phyloP scores from a whole-genome alignment of 1,284 basidiomycete species.

The Naganishia cerealis region DNA sequence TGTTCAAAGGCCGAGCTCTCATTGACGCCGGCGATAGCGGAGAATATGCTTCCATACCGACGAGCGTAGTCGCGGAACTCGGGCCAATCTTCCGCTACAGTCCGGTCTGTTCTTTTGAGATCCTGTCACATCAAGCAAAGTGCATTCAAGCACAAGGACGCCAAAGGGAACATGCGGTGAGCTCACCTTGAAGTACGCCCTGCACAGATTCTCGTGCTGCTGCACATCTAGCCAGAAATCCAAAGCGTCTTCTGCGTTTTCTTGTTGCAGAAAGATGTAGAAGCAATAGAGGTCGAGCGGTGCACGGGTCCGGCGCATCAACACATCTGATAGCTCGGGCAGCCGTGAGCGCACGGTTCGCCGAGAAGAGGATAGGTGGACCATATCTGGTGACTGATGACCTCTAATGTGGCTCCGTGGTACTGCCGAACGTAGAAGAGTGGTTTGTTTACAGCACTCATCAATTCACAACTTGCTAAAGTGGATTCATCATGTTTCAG shows the following conservation, averaged over 20 bases:
- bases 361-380: slow-evolving; percentile 1
- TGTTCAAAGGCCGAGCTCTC: slow-evolving; percentile 3
- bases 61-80: slow-evolving; percentile 88
- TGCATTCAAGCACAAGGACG: neutral
- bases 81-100: slow-evolving; percentile 93
- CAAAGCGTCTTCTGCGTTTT: slow-evolving; percentile 51
- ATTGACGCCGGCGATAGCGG: slow-evolving; percentile 70
- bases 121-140: slow-evolving; percentile 57
- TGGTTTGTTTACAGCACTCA: neutral
- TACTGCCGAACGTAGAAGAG: neutral
- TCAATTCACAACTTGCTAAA: neutral
- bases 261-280: slow-evolving; percentile 66
- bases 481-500: slow-evolving; percentile 2
- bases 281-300: slow-evolving; percentile 98
- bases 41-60: slow-evolving; percentile 61
- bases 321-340: slow-evolving; percentile 71
- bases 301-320: slow-evolving; percentile 80
- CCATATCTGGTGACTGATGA: neutral
- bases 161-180: neutral
- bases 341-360: slow-evolving; percentile 45
- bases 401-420: too few species aligned
- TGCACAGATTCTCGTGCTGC: slow-evolving; percentile 96
- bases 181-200: slow-evolving; percentile 85
- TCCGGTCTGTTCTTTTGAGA: slow-evolving; percentile 84
- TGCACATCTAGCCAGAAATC: slow-evolving; percentile 99